Base-by-base conservation (phyloP, 2,329 filamentous ascomycete genomes). In the Alternaria ventricosa region DNA sequence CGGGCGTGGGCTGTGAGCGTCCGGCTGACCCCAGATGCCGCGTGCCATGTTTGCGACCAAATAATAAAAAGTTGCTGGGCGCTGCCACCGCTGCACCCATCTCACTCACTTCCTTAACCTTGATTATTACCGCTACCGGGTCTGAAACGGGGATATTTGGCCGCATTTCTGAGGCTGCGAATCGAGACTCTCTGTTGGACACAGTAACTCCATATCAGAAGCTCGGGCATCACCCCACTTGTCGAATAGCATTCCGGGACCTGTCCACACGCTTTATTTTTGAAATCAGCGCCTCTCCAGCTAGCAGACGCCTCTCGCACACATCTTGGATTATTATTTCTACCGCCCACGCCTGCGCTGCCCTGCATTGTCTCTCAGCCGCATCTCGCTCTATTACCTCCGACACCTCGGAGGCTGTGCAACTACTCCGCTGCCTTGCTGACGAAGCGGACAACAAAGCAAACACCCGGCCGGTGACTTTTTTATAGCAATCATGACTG, bases 401-500 rank as follows among this genome's bases (percentile, higher is more conserved):
- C 60, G 67, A 63, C 61, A 53, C 57, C 36, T 66, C 61, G 57
- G 66, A 65, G 68, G 65, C 71, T 71, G 71, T 73, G 71, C 70
- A 70, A 65, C 70, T 36, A 50, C 44, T 60, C 59, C 61, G 50
- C 57, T 53, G 55, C 51, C 61, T 54, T 61, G 59, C 67, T 68
- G 61, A 68, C 68, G 55, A 63, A 60, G 41, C 61, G 36, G 25
- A 57, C 57, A 61, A 66, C 65, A 64, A 70, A 68, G 65, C 63
- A 70, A 59, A 55, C 56, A 60, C 58, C 55, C 33, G 57, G 60
- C 57, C 54, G 45, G 55, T 36, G 43, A 54, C 25, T 47, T 60
- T 67, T 62, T 58, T 60, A 60, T 46, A 25, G 20, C 30, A 68
- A 74, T 49, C 68, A 80, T 80, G 78, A 80, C 78, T 53, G 78